Percentiles rank a stretch among this genome's conserved stretches.
phyloP scores from a whole-genome alignment of 352 stramenopile species.

The Globisporangium mamillatum region DNA sequence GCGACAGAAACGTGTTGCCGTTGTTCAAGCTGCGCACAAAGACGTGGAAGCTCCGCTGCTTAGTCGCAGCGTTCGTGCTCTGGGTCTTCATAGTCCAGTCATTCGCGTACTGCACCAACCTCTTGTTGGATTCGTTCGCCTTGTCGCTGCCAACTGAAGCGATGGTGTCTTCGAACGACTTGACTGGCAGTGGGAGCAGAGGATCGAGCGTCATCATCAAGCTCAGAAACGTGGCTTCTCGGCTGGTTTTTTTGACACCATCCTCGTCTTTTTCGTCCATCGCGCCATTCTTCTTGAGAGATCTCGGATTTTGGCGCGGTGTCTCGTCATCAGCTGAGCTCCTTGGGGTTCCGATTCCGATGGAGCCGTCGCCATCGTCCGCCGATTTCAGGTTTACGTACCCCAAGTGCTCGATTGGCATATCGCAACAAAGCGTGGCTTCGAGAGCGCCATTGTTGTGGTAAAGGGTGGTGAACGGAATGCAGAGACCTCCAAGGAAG shows the following conservation, averaged over 20 bases:
- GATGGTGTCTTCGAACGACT: conserved; percentile 19
- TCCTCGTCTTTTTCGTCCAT: conserved; percentile 24
- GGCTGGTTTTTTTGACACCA: conserved; percentile 35
- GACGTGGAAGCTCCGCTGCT: conserved; percentile 49
- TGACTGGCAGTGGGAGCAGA: conserved; percentile 51
- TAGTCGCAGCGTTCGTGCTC: conserved; percentile 19
- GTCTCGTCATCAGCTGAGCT: conserved; percentile 3
- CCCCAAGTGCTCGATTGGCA: conserved; percentile 81
- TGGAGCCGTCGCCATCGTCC: conserved; percentile 2
- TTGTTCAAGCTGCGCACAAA: conserved; percentile 78
- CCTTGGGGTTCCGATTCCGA: conserved; percentile 10
- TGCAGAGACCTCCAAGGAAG: conserved; percentile 78
- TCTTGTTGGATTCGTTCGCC: conserved; percentile 19
- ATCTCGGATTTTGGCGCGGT: background rate
- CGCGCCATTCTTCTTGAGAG: background rate
- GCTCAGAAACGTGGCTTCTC: conserved; percentile 78
- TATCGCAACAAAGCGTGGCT: conserved; percentile 74
- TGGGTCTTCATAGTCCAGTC: conserved; percentile 28
- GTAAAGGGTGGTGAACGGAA: conserved; percentile 90
- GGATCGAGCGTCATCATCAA: conserved; percentile 89
- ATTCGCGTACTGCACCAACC: conserved; percentile 33
- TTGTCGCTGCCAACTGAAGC: conserved; percentile 12
- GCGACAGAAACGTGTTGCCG: conserved; percentile 60
- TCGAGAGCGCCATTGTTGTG: conserved; percentile 70
- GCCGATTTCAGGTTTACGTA: conserved; percentile 54